phyloP scores from a whole-genome alignment of 2,329 filamentous ascomycete genomes.

The Aspergillus hiratsukae region DNA sequence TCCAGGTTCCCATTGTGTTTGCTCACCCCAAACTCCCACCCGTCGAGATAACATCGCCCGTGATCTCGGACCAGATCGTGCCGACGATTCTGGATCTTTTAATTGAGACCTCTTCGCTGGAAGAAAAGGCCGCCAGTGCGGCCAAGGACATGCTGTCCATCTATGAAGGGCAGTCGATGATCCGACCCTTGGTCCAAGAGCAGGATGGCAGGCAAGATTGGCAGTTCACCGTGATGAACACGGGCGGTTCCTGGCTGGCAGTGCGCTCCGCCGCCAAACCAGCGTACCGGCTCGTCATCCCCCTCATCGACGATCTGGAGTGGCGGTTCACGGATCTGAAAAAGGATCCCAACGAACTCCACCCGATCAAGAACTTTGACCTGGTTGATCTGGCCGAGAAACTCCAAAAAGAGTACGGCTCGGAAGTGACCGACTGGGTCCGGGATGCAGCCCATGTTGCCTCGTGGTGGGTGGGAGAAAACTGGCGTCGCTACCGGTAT shows the following conservation, averaged over 20 bases:
- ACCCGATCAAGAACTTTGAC: conserved; percentile 21
- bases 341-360: conserved; percentile 21
- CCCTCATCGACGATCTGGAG: conserved; percentile 27
- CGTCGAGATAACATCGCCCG: conserved; percentile 23
- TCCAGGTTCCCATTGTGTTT: conserved; percentile 31
- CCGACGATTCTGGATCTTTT: conserved; percentile 30
- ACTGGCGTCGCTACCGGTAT: conserved; percentile 25
- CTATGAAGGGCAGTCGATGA: conserved; percentile 32
- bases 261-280: conserved; percentile 27
- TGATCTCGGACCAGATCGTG: conserved; percentile 28
- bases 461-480: conserved; percentile 29
- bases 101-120: conserved; percentile 27
- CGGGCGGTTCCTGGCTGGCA: conserved; percentile 28
- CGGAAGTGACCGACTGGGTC: conserved; percentile 19
- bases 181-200: conserved; percentile 22
- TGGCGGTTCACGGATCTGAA: conserved; percentile 30
- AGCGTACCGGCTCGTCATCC: conserved; percentile 26
- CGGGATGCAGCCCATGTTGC: conserved; percentile 25
- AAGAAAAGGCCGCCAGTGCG: conserved; percentile 15
- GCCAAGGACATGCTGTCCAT: conserved; percentile 24
- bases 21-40: conserved; percentile 29
- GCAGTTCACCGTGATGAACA: conserved; percentile 35
- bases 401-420: conserved; percentile 15
- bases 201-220: conserved; percentile 22
- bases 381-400: conserved; percentile 18